Evolutionary conservation across 2,329 filamentous ascomycete genomes (phyloP), one percentile per base, ranked within the genome.

Genomic region (Penicillium brasilianum): DNA sequence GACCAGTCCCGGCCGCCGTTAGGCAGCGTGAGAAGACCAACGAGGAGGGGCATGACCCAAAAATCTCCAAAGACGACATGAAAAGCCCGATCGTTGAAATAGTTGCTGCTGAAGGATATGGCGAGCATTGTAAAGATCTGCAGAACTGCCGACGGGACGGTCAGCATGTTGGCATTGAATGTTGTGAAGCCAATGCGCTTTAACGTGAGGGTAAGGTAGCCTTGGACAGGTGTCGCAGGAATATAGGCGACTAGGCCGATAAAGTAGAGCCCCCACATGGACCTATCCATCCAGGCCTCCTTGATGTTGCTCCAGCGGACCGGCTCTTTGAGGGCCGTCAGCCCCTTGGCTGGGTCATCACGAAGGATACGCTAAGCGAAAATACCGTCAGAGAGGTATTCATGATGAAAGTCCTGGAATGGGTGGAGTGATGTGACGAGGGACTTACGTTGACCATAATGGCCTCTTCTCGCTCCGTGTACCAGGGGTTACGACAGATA

Each of bases 391-490:
- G 50, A 39, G 6, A n/a, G 8, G 7, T 16, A 3, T n/a, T 1
- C 22, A 49, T 9, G 3, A 11, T 49, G 22, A 16, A n/a, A 3
- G 9, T 28, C 3, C 10, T 2, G 30, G 5, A 9, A 50, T 18
- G 14, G 11, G 3, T 36, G 49, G 18, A 37, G 18, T 9, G 14
- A 3, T 2, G 25, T 3, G 25, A 16, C 18, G 18, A 10, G 22
- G 9, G 20, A 30, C 51, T 55, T 51, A 58, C 53, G 69, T 89
- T 90, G 16, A 88, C 82, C 82, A 90, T 85, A 68, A 90, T 89
- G 55, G 84, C 81, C 68, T 90, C 87, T 69, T 90, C 85, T 0
- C 82, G 79, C 69, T 89, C 87, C 0, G 77, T 83, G 71, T 88
- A 88, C 87, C 87, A 88, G 30, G 81, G 63, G 34, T 84, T 85